Conservation (phyloP, 129 eudicot genomes). For the Chrysanthemum seticuspe region DNA sequence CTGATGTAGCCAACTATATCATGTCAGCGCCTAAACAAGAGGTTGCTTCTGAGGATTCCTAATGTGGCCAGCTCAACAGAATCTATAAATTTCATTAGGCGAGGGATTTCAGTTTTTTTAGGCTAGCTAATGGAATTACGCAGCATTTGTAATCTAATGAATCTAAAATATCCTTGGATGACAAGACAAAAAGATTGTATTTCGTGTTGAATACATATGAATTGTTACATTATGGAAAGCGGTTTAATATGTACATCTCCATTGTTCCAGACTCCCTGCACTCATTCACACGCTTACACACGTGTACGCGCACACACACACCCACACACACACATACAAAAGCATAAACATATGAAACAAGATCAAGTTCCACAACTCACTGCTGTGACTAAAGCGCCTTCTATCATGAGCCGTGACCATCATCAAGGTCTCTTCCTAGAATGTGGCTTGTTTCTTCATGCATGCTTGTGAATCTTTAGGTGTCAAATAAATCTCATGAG, state of each 20-base stretch:
- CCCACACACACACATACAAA: background rate
- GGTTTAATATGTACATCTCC: slow-evolving; percentile 24
- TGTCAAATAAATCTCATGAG: slow-evolving; percentile 36
- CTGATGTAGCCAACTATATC: slow-evolving; percentile 73
- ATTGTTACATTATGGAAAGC: slow-evolving; percentile 7
- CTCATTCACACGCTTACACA: background rate
- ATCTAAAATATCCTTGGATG: background rate
- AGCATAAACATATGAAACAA: slow-evolving; percentile 1
- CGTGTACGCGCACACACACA: background rate
- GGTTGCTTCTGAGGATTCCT: slow-evolving; percentile 32
- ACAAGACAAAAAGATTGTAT: slow-evolving; percentile 3
- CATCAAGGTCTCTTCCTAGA: slow-evolving; percentile 5
- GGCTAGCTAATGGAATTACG: background rate
- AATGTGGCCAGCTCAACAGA: background rate
- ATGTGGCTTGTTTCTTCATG: slow-evolving; percentile 23
- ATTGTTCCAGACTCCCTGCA: slow-evolving; percentile 10
- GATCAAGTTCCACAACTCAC: slow-evolving; percentile 37
- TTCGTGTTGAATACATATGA: slow-evolving; percentile 10
- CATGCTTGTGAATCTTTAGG: slow-evolving; percentile 37
- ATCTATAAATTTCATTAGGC: background rate
- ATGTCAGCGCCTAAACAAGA: slow-evolving; percentile 32
- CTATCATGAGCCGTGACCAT: slow-evolving; percentile 29
- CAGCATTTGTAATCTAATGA: background rate
- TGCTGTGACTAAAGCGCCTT: slow-evolving; percentile 60
- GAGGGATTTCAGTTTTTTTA: background rate